phyloP scores from a whole-genome alignment of 352 stramenopile genomes.

The Pythium plurisporium region DNA sequence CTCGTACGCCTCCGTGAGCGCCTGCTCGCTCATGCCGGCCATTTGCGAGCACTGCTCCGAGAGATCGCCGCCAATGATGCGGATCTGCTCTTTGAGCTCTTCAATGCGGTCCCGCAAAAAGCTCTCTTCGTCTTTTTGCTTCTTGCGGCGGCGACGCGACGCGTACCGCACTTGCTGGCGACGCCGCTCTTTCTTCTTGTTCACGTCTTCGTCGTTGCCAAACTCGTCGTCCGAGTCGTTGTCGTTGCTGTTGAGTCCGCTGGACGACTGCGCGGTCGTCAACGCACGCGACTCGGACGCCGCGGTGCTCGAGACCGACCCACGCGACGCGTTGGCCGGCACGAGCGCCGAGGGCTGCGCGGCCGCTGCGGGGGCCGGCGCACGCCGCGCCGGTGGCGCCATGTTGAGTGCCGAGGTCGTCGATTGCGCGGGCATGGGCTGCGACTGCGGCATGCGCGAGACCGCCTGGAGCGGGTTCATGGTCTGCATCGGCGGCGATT shows the following conservation, averaged over 20 bases:
- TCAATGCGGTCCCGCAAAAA: slow-evolving; percentile 76
- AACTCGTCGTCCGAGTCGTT: slow-evolving; percentile 40
- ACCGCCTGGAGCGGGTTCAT: slow-evolving; percentile 19
- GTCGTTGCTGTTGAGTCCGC: slow-evolving; percentile 43
- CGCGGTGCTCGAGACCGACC: slow-evolving; percentile 11
- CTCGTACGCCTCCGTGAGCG: slow-evolving; percentile 71
- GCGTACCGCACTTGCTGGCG: slow-evolving; percentile 76
- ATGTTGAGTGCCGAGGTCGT: slow-evolving; percentile 19
- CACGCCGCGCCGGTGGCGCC: slow-evolving; percentile 5
- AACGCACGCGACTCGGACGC: slow-evolving; percentile 32
- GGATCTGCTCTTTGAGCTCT: slow-evolving; percentile 82
- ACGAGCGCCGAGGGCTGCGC: slow-evolving; percentile 30
- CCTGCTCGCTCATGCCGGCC: slow-evolving; percentile 76
- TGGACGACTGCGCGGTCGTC: slow-evolving; percentile 31
- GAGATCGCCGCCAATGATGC: slow-evolving; percentile 72
- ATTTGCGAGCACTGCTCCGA: slow-evolving; percentile 79
- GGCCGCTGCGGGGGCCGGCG: background rate
- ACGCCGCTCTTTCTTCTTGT: slow-evolving; percentile 81
- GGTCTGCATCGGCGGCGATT: slow-evolving; percentile 11
- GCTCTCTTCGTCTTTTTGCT: slow-evolving; percentile 82
- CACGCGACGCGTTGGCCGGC: slow-evolving; percentile 22
- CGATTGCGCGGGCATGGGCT: slow-evolving; percentile 23
- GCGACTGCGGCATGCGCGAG: slow-evolving; percentile 21
- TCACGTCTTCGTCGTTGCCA: slow-evolving; percentile 26
- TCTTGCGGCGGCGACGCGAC: slow-evolving; percentile 73